These are phyloP conservation scores for Talaromyces sp. DNA, from an alignment of 2,329 filamentous ascomycete species.

Conservation along the genomic window DNA sequence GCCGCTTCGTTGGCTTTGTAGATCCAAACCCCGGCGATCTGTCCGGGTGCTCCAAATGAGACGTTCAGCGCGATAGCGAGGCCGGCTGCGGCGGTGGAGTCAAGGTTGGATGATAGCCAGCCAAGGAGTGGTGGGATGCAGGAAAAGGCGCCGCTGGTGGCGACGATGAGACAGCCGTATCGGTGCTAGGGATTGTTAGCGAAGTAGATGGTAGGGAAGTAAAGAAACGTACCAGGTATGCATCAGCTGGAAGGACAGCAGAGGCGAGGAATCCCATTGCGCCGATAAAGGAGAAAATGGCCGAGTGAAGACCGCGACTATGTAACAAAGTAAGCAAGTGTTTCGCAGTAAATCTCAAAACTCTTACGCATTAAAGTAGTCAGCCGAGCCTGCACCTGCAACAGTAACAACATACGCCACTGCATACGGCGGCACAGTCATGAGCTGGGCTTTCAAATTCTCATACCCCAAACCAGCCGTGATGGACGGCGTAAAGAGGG, in stretches of 20 bases:
- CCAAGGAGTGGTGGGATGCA: slow-evolving; percentile 65
- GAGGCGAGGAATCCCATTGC: slow-evolving; percentile 58
- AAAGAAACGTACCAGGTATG: slow-evolving; percentile 42
- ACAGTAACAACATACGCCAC: slow-evolving; percentile 53
- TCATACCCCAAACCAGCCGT: slow-evolving; percentile 53
- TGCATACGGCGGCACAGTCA: slow-evolving; percentile 63
- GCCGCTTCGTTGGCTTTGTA: slow-evolving; percentile 60
- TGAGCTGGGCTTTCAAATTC: slow-evolving; percentile 58
- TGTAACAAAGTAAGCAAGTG: neutral
- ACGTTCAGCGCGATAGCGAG: slow-evolving; percentile 68
- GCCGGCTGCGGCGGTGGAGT: slow-evolving; percentile 59
- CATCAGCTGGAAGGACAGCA: slow-evolving; percentile 56
- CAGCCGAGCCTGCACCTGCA: slow-evolving; percentile 55
- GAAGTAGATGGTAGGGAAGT: neutral
- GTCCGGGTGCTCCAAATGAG: slow-evolving; percentile 61
- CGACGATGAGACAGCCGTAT: slow-evolving; percentile 67
- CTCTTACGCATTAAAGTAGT: slow-evolving; percentile 41
- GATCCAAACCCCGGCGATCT: slow-evolving; percentile 70
- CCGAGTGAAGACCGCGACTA: slow-evolving; percentile 48
- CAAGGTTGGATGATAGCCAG: slow-evolving; percentile 66
- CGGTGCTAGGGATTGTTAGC: slow-evolving; percentile 35
- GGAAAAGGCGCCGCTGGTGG: slow-evolving; percentile 61
- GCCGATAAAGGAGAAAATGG: slow-evolving; percentile 46
- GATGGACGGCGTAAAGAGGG: slow-evolving; percentile 60
- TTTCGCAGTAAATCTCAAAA: neutral